Evolutionary conservation across 768 basidiomycete species (phyloP).

Genomic region (Suillus subluteus): DNA sequence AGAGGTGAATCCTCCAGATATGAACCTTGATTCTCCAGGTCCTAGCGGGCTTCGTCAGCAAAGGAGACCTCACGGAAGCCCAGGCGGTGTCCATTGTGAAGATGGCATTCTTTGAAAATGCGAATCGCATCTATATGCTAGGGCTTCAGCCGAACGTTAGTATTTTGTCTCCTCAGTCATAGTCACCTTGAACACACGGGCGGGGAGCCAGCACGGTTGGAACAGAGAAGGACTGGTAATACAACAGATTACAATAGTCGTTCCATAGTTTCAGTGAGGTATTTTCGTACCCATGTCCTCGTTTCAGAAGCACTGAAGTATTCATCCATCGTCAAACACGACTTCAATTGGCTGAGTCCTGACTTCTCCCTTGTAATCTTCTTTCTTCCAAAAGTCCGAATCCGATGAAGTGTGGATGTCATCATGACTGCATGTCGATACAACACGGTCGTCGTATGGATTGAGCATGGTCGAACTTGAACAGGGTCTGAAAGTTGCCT

Average conservation of each 20-base stretch:
- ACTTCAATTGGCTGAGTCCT: slow-evolving; percentile 49
- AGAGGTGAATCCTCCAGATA: not conserved
- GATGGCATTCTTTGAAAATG: slow-evolving; percentile 66
- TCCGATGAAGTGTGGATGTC: slow-evolving; percentile 58
- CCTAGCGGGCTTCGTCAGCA: slow-evolving; percentile 50
- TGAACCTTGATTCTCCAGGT: slow-evolving; percentile 46
- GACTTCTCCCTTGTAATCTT: slow-evolving; percentile 41
- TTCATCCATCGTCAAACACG: slow-evolving; percentile 42
- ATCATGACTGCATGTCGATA: slow-evolving; percentile 5
- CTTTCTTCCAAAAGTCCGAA: slow-evolving; percentile 48
- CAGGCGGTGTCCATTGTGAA: slow-evolving; percentile 59
- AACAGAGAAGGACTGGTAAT: not conserved
- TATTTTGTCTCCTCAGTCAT: slow-evolving; percentile 9
- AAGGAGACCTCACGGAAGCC: slow-evolving; percentile 53
- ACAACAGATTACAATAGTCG: not conserved
- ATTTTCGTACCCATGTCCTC: not conserved
- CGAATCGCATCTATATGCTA: slow-evolving; percentile 66
- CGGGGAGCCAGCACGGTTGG: not conserved
- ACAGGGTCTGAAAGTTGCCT: not conserved
- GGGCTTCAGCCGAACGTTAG: slow-evolving; percentile 41
- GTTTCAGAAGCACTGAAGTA: not conserved
- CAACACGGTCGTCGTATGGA: not conserved
- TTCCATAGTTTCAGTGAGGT: not conserved
- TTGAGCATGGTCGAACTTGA: not conserved
- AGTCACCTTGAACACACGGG: not conserved